These are phyloP conservation scores for Penicillium diatomitis DNA, from an alignment of 495 filamentous ascomycete species.

Conservation along the genomic window DNA sequence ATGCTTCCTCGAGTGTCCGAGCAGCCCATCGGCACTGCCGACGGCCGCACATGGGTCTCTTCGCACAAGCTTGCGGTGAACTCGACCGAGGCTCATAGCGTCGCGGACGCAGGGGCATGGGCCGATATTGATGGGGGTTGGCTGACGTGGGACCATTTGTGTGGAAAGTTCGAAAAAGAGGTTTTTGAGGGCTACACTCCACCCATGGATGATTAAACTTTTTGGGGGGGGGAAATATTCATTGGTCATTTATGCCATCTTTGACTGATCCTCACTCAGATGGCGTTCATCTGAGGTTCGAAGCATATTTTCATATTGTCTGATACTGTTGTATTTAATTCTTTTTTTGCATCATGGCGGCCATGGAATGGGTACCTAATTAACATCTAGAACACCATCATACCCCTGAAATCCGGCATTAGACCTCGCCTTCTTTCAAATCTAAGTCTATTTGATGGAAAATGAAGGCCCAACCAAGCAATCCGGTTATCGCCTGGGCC, in stretches of 20 bases:
- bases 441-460: background rate
- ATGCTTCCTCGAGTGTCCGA: background rate
- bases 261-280: background rate
- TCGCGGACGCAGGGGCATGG: slow-evolving; percentile 2
- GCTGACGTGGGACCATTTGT: slow-evolving; percentile 4
- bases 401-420: too few relatives aligned
- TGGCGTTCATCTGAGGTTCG: background rate
- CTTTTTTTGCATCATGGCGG: too few relatives aligned
- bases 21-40: background rate
- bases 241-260: too few relatives aligned
- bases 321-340: too few relatives aligned
- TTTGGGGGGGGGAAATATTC: background rate
- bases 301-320: background rate
- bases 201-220: background rate
- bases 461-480: background rate
- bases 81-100: background rate
- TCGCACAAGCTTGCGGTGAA: slow-evolving; percentile 2
- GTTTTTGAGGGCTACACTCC: slow-evolving; percentile 1
- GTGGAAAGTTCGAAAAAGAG: slow-evolving; percentile 1
- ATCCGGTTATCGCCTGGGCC: background rate
- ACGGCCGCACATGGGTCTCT: slow-evolving; percentile 7
- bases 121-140: slow-evolving; percentile 3
- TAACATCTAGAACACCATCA: too few relatives aligned
- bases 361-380: too few relatives aligned
- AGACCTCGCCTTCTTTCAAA: too few relatives aligned